Evolutionary conservation across 768 basidiomycete genomes (phyloP).

Genomic region (Lentinula guzmanii): DNA sequence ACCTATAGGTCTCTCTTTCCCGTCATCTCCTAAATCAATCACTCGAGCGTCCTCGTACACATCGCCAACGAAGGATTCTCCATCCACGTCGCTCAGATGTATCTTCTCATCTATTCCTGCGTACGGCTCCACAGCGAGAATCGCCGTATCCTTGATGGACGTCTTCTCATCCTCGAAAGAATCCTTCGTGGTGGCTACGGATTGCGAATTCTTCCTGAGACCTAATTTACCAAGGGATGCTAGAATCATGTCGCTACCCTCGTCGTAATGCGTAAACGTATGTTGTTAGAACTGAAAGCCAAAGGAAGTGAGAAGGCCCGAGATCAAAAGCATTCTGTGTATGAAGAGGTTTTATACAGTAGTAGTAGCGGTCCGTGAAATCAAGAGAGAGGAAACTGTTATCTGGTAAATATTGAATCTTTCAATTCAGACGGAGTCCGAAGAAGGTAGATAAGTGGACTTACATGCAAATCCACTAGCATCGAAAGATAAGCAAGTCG

Average conservation of each 20-base stretch:
- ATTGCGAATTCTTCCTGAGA: background rate
- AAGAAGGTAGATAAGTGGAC: background rate
- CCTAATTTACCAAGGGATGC: background rate
- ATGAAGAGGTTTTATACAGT: too few relatives aligned
- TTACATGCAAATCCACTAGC: background rate
- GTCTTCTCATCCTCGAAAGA: slow-evolving; percentile 10
- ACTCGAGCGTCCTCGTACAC: slow-evolving; percentile 17
- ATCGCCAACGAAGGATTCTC: slow-evolving; percentile 12
- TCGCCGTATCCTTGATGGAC: background rate
- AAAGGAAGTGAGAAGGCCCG: background rate
- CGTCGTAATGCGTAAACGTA: background rate
- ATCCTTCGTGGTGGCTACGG: background rate
- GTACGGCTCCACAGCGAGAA: background rate
- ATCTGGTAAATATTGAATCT: background rate
- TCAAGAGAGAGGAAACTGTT: background rate
- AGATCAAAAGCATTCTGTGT: background rate
- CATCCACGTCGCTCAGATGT: background rate
- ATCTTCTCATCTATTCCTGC: background rate
- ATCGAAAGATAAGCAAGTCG: background rate
- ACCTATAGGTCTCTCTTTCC: slow-evolving; percentile 18
- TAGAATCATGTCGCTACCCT: background rate
- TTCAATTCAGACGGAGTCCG: background rate
- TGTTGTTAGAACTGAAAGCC: background rate
- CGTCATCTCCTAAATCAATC: slow-evolving; percentile 16
- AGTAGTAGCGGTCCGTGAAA: background rate